These are phyloP conservation scores for Vachellia collinsii DNA, from an alignment of 306 rosid genomes.

Conservation along the genomic window DNA sequence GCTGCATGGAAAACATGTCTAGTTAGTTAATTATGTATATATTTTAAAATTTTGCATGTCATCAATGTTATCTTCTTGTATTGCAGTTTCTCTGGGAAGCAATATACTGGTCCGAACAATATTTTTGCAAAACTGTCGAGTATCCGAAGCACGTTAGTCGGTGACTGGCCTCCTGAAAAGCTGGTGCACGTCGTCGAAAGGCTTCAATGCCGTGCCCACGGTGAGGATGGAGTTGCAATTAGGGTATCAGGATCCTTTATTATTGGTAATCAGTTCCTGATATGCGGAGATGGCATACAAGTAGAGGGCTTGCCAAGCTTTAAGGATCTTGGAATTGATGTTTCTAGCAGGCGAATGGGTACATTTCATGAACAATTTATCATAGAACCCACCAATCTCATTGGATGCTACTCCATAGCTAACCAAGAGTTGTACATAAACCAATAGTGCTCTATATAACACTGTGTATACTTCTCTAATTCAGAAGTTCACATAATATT, in stretches of 20 bases:
- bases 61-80: slow-evolving; percentile 7
- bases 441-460: slow-evolving; percentile 44
- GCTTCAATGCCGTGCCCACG: slow-evolving; percentile 82
- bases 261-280: slow-evolving; percentile 87
- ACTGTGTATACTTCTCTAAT: slow-evolving; percentile 10
- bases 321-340: slow-evolving; percentile 82
- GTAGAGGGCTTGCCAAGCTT: slow-evolving; percentile 87
- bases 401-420: slow-evolving; percentile 76
- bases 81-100: slow-evolving; percentile 81
- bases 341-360: slow-evolving; percentile 82
- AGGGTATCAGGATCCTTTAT: slow-evolving; percentile 91
- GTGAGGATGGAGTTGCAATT: slow-evolving; percentile 82
- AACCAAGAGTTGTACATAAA: slow-evolving; percentile 84
- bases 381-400: slow-evolving; percentile 70
- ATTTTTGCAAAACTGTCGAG: slow-evolving; percentile 63
- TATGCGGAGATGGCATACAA: slow-evolving; percentile 96
- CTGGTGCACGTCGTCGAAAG: slow-evolving; percentile 90
- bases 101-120: slow-evolving; percentile 59
- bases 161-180: slow-evolving; percentile 94
- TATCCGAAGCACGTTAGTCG: slow-evolving; percentile 72
- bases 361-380: slow-evolving; percentile 86
- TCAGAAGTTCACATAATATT: neutral
- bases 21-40: neutral
- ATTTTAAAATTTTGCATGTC: neutral
- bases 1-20: neutral